Conservation (phyloP, 176 grass and related monocot species). For the Juncus effusus region DNA sequence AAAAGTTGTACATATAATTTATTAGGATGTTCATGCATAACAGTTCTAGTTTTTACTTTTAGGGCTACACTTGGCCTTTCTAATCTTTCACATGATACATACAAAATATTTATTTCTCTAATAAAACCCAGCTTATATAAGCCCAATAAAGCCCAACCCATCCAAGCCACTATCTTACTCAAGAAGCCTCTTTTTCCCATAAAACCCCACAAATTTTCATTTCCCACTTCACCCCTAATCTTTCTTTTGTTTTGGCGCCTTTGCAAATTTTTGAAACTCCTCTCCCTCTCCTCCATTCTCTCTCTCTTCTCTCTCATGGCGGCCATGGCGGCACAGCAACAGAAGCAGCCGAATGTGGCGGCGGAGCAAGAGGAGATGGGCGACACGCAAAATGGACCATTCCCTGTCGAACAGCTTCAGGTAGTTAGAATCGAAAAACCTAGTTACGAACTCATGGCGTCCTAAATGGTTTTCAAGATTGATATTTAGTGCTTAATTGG, state of each 20-base stretch:
- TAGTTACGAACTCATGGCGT: slow-evolving; percentile 17
- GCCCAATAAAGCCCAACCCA: background rate
- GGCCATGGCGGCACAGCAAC: slow-evolving; percentile 51
- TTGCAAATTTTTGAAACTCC: slow-evolving; percentile 25
- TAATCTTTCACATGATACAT: no score
- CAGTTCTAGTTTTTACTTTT: no score
- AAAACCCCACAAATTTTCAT: background rate
- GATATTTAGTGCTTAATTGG: slow-evolving; percentile 19
- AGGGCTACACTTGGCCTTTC: no score
- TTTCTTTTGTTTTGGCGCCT: slow-evolving; percentile 31
- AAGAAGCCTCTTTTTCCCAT: slow-evolving; percentile 12
- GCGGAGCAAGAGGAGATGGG: slow-evolving; percentile 42
- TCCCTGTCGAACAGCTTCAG: slow-evolving; percentile 81
- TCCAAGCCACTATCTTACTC: background rate
- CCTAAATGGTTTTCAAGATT: slow-evolving; percentile 11
- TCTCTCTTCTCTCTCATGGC: slow-evolving; percentile 26
- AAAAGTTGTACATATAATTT: no score
- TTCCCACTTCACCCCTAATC: background rate
- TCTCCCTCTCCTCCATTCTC: background rate
- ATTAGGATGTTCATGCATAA: no score
- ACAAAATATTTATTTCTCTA: no score
- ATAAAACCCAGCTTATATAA: background rate
- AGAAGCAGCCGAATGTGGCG: slow-evolving; percentile 39
- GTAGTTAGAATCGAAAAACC: slow-evolving; percentile 38
- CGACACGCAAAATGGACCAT: slow-evolving; percentile 73